Percentiles rank a stretch among this genome's conserved stretches.
Conservation (phyloP, 2,329 filamentous ascomycete species). For the Sclerotiophoma versabilis region DNA sequence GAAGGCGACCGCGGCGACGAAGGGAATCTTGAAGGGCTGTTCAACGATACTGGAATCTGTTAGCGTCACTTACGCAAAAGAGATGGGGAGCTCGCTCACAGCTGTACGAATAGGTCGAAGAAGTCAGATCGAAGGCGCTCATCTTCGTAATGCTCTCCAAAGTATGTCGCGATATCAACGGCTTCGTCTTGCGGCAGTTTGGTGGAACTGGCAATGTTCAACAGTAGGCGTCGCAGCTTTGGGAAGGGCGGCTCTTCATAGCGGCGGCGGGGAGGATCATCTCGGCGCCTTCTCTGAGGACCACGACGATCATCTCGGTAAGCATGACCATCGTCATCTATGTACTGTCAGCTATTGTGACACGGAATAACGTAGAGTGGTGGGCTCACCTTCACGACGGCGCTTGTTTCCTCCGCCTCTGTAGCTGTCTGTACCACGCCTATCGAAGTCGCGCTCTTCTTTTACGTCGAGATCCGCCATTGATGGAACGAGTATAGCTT, state of each 20-base stretch:
- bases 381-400: constrained; percentile 40
- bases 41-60: constrained; percentile 68
- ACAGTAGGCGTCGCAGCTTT: constrained; percentile 44
- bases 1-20: constrained; percentile 83
- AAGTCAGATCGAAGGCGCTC: constrained; percentile 77
- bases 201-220: constrained; percentile 49
- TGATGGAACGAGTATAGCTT: constrained; percentile 20
- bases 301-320: constrained; percentile 41
- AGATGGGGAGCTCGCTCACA: constrained; percentile 57
- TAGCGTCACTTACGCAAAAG: constrained; percentile 14
- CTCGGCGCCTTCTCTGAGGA: constrained; percentile 41
- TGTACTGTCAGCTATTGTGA: constrained; percentile 1
- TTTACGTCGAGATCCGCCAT: constrained; percentile 43
- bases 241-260: constrained; percentile 45
- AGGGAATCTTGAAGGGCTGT: constrained; percentile 97
- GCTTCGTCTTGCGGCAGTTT: constrained; percentile 48
- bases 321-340: constrained; percentile 41
- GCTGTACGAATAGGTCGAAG: constrained; percentile 74
- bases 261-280: constrained; percentile 41
- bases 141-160: constrained; percentile 80
- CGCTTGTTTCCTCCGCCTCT: constrained; percentile 41
- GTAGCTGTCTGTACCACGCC: constrained; percentile 35
- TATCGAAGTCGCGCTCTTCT: constrained; percentile 38
- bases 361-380: neutral
- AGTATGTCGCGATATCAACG: constrained; percentile 61